A percentile compares a stretch with the other conserved stretches of the same genome.
Conservation (phyloP, 192 early-diverging fungal genomes). For the Physocladia obscura region DNA sequence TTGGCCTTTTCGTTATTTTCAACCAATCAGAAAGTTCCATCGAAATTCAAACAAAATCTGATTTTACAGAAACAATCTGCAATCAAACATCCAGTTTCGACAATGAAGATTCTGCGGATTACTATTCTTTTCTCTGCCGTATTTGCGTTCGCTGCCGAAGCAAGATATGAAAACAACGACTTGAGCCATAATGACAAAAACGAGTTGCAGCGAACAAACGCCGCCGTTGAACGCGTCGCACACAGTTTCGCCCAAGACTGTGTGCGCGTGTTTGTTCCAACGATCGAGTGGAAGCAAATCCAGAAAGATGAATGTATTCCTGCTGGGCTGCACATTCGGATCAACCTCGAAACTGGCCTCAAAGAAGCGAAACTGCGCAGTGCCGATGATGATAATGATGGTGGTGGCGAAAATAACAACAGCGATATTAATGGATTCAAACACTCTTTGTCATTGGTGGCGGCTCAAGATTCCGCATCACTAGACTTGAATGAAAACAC, state of each 20-base stretch:
- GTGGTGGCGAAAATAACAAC: background rate
- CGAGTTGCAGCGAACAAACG: background rate
- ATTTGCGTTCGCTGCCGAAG: too few relatives aligned
- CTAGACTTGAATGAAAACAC: too few relatives aligned
- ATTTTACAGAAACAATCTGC: too few relatives aligned
- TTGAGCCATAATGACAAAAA: too few relatives aligned
- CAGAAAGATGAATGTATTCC: constrained; percentile 33
- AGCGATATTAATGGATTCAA: background rate
- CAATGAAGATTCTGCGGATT: too few relatives aligned
- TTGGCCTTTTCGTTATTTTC: too few relatives aligned
- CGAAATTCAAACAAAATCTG: too few relatives aligned
- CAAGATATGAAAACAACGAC: too few relatives aligned
- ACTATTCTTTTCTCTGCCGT: too few relatives aligned
- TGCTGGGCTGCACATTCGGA: constrained; percentile 35
- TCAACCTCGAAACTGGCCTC: constrained; percentile 35
- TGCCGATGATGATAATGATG: constrained; percentile 2
- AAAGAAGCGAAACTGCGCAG: constrained; percentile 25
- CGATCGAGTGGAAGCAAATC: constrained; percentile 25
- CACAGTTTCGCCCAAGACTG: background rate
- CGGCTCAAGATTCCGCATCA: too few relatives aligned
- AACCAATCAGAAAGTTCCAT: too few relatives aligned
- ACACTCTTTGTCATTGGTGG: background rate
- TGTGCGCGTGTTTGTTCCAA: constrained; percentile 7
- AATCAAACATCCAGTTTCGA: too few relatives aligned
- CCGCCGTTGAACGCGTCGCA: background rate